Percentiles rank a stretch among this genome's conserved stretches.
Conservation (phyloP, 1,284 basidiomycete species). For the Macrocybe sp. region DNA sequence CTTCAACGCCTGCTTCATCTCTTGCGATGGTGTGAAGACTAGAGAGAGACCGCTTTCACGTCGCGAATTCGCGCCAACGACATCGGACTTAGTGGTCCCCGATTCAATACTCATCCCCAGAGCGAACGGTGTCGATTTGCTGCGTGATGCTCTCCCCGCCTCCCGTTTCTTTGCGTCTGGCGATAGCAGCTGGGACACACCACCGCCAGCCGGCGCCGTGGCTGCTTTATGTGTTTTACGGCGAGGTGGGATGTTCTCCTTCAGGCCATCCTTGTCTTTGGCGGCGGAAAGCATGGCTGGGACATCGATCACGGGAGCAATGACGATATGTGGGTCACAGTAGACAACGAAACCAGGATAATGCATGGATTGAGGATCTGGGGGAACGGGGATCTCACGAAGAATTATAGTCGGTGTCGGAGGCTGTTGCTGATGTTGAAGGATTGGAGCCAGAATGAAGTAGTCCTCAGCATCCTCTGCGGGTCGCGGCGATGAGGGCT, state of each 20-base stretch:
- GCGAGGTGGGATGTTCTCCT: conserved; percentile 51
- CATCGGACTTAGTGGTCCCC: conserved; percentile 17
- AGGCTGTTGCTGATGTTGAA: conserved; percentile 14
- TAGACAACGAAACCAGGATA: conserved; percentile 70
- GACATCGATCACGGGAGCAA: conserved; percentile 20
- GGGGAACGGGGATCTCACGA: conserved; percentile 39
- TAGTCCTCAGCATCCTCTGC: conserved; percentile 16
- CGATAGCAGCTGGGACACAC: conserved; percentile 17
- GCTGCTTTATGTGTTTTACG: conserved; percentile 35
- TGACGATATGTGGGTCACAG: conserved; percentile 37
- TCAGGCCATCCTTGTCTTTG: conserved; percentile 32
- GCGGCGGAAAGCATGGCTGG: conserved; percentile 8
- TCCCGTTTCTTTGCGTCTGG: conserved; percentile 19
- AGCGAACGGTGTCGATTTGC: no score
- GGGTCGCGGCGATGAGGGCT: conserved; percentile 11
- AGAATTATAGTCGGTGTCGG: conserved; percentile 25
- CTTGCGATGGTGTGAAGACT: neutral
- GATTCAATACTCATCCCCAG: neutral
- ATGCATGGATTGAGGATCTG: conserved; percentile 57
- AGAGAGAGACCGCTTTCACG: no score
- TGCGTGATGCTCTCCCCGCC: conserved; percentile 9
- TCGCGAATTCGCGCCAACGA: no score
- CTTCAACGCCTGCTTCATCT: conserved; percentile 22
- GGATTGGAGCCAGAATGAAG: conserved; percentile 16
- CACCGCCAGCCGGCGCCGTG: conserved; percentile 18